Evolutionary conservation across 441 rosid genomes (phyloP), one percentile per base, ranked within the genome.

Genomic region (Erysimum cheiri): DNA sequence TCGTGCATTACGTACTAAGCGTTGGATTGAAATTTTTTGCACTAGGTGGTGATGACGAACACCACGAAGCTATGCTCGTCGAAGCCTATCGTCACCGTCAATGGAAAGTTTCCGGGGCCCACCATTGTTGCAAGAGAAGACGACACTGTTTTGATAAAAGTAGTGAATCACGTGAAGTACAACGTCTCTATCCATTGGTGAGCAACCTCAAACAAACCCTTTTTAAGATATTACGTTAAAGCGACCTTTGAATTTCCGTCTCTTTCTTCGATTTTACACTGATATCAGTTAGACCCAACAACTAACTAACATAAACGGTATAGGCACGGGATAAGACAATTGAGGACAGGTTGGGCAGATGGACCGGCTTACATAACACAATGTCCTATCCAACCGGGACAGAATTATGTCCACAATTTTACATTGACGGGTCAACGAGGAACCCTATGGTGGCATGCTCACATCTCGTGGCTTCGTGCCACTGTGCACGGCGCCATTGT

Each of bases 311-410:
- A 58, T 36, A 13, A 49, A 44, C 57, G 24, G 19, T 40, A 13
- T 46, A 86, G 87, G 89, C 89, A 87, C 39, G 92, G 92, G 4
- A 76, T 87, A 29, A 76, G 84, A 48, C 89, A 85, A 46, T 22
- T 83, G 36, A 72, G 92, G 60, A 85, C 89, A 2, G 84, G 86
- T 22, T 87, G 92, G 92, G 83, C 89, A 4, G 91, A 85, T 22
- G 88, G 88, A 32, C 87, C 88, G 1, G 88, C 91, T n/a, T 85
- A 82, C 60, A 77, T 84, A 61, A 80, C 89, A 47, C 89, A 87
- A 61, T 85, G 92, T 60, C 89, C 92, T 7, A 81, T 87, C 59
- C 85, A 78, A 59, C 83, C 88, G 3, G 85, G 88, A 49, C 82
- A 81, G 17, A 77, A 13, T 60, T 87, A 63, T 52, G 49, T 83